These are phyloP conservation scores for Gossypium herbaceum DNA, from an alignment of 345 rosid species.

Conservation along the genomic window DNA sequence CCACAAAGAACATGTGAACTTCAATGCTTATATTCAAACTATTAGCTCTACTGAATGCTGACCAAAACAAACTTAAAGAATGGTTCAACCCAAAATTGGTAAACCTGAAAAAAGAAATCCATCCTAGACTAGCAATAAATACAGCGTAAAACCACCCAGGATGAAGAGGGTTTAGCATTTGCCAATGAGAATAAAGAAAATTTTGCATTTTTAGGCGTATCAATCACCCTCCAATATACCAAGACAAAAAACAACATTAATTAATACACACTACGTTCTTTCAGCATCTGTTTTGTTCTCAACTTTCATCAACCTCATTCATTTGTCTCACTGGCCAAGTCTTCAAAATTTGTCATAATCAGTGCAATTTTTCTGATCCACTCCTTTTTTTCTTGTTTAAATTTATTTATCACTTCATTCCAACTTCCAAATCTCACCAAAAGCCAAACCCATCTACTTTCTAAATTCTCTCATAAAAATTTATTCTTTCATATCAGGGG, in stretches of 20 bases:
- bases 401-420: too few species aligned
- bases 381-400: background rate
- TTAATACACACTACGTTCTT: background rate
- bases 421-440: background rate
- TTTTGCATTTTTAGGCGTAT: background rate
- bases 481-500: background rate
- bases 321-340: background rate
- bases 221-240: background rate
- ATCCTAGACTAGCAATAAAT: background rate
- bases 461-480: background rate
- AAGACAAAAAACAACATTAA: background rate
- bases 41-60: slow-evolving; percentile 1
- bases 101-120: background rate
- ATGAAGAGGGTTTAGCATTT: background rate
- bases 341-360: background rate
- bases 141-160: background rate
- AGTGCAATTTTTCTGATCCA: background rate
- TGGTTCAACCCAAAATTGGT: background rate
- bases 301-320: background rate
- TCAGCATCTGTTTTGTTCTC: background rate
- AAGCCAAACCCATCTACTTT: background rate
- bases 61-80: background rate
- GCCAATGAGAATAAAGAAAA: background rate
- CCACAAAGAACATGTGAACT: slow-evolving; percentile 4
- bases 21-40: background rate